Base-by-base conservation (phyloP, 2,329 filamentous ascomycete genomes). In the Epichloe uncinata region DNA sequence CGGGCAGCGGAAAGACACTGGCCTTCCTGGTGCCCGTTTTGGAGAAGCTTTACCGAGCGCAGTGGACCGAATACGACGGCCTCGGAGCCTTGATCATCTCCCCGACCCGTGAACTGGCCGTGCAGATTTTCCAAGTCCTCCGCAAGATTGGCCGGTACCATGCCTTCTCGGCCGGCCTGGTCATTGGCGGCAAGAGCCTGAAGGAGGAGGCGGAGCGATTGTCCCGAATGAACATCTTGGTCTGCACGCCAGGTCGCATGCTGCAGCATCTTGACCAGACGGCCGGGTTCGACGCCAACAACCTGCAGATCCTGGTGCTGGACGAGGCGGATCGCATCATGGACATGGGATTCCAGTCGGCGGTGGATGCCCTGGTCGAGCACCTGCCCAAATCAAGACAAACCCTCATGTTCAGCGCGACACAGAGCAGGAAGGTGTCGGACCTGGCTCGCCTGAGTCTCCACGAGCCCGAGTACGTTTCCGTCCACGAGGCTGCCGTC, bases 281-380 rank as follows among this genome's bases (percentile, higher is more conserved):
- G 0, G 87, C 88, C 0, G 82, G 84, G 16, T 85, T 98, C 62
- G 88, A 91, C 56, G 85, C 91, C 54, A 85, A 93, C 63, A 93
- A 95, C 63, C 66, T 98, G 55, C 87, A 95, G 68, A 86, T 98
- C 64, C 72, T 98, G 47, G 90, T 98, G 0, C 73, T 98, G 50
- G 93, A 98, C 60, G 93, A 98, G 66, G 93, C 93, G 3, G 93
- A 98, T 66, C 81, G 93, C 38, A 96, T 96, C 61, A 82, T 98
- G 77, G 93, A 98, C 62, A 93, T 97, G 88, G 93, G 93, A 5
- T 98, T 98, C 65, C 84, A 95, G 66, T 73, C 76, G 5, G 87
- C 87, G 1, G 83, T 98, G 3, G 93, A 98, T 67, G 93, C 93
- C 0, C 85, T 98, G 47, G 70, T 98, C 30, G 89, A 95, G 54